A percentile compares a stretch with the other conserved stretches of the same genome.
These are phyloP conservation scores for Dactylonectria estremocensis DNA, from an alignment of 2,329 filamentous ascomycete species.

Conservation along the genomic window DNA sequence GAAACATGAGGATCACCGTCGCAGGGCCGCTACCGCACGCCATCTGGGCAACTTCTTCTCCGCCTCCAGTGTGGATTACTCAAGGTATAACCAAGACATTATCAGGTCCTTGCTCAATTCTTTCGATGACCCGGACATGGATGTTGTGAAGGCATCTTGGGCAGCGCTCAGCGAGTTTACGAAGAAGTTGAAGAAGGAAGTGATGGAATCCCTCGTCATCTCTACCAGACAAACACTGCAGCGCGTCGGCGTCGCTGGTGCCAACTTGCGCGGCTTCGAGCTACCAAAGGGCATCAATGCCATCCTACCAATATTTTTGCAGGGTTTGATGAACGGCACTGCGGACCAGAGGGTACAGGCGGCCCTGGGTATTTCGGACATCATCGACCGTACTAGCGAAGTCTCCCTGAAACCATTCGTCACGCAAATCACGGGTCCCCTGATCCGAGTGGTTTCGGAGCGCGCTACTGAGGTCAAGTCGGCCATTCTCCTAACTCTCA, in stretches of 20 bases:
- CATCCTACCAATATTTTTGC: constrained; percentile 95
- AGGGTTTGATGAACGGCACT: constrained; percentile 97
- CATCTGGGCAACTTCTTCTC: constrained; percentile 92
- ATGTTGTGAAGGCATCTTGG: constrained; percentile 93
- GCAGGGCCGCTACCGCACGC: constrained; percentile 82
- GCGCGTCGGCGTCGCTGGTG: constrained; percentile 89
- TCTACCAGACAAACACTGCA: constrained; percentile 90
- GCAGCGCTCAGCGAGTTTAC: constrained; percentile 89
- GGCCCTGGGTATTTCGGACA: constrained; percentile 93
- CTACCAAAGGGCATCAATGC: constrained; percentile 98
- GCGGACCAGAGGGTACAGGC: constrained; percentile 92
- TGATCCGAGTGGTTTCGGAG: constrained; percentile 98
- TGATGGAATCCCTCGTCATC: constrained; percentile 93
- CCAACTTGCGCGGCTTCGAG: constrained; percentile 88
- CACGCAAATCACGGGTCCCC: constrained; percentile 95
- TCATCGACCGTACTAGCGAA: constrained; percentile 92
- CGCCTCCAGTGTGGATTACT: constrained; percentile 87
- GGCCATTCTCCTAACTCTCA: constrained; percentile 93
- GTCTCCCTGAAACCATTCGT: constrained; percentile 94
- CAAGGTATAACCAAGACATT: constrained; percentile 95
- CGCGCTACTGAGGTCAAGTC: constrained; percentile 96
- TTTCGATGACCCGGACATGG: constrained; percentile 88
- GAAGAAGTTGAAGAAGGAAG: constrained; percentile 92
- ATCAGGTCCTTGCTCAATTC: constrained; percentile 91
- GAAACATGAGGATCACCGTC: constrained; percentile 93